Evolutionary conservation across 805 yeast species (phyloP).

Genomic region (Candida lessepsii): DNA sequence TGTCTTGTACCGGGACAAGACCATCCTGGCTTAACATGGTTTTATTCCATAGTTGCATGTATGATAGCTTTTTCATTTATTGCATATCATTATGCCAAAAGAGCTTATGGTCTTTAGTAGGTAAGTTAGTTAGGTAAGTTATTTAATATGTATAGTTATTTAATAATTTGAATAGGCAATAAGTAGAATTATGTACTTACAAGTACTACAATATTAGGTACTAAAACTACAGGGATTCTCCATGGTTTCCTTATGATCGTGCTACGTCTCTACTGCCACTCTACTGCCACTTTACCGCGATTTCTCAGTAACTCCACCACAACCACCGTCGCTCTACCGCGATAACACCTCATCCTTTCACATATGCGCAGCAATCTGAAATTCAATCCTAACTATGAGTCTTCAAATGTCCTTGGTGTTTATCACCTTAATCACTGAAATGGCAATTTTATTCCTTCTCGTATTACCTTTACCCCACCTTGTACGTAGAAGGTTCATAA

Average conservation of each 20-base stretch:
- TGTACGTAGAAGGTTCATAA: slow-evolving; percentile 44
- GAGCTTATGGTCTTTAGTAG: slow-evolving; percentile 36
- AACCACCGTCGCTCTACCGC: too few species aligned
- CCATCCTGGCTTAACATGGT: slow-evolving; percentile 40
- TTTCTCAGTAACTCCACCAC: too few species aligned
- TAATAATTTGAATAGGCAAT: too few species aligned
- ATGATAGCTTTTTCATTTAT: slow-evolving; percentile 36
- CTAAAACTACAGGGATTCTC: too few species aligned
- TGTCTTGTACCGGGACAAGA: slow-evolving; percentile 93
- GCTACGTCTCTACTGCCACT: too few species aligned
- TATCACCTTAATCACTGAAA: slow-evolving; percentile 49
- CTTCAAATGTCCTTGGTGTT: slow-evolving; percentile 48
- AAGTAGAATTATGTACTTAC: too few species aligned
- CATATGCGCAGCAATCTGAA: not conserved
- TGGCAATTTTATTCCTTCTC: slow-evolving; percentile 46
- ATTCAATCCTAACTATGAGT: slow-evolving; percentile 30
- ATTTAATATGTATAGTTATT: too few species aligned
- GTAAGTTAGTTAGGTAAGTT: not conserved
- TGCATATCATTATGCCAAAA: slow-evolving; percentile 41
- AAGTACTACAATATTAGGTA: too few species aligned
- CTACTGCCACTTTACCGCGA: too few species aligned
- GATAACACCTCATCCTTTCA: not conserved
- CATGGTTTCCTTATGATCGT: too few species aligned
- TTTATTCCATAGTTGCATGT: slow-evolving; percentile 34
- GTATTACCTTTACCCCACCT: slow-evolving; percentile 56